These are phyloP conservation scores for Morella rubra DNA, from an alignment of 306 rosid genomes.

Conservation along the genomic window DNA sequence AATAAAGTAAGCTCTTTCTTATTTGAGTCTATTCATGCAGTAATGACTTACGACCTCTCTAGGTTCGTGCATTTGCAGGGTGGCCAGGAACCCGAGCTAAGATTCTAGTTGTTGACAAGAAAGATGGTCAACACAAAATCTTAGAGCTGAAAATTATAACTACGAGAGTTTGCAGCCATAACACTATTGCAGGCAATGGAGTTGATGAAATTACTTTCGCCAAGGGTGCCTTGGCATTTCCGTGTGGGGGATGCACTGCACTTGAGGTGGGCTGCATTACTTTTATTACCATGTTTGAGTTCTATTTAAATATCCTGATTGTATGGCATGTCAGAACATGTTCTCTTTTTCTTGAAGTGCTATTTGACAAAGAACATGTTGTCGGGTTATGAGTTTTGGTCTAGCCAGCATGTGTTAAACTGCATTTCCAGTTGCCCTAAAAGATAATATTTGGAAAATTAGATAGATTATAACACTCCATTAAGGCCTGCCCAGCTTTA, in stretches of 20 bases:
- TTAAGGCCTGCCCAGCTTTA: too few relatives aligned
- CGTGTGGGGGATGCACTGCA: conserved; percentile 57
- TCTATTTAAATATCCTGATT: background rate
- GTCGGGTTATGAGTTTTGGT: background rate
- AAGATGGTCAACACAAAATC: conserved; percentile 45
- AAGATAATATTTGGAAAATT: background rate
- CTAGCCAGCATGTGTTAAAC: background rate
- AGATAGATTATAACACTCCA: background rate
- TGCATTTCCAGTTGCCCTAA: background rate
- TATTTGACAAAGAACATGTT: background rate
- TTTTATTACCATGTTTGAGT: conserved; percentile 17
- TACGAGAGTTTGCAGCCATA: conserved; percentile 52
- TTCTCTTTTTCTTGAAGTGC: background rate
- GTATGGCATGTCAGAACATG: background rate
- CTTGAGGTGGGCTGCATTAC: conserved; percentile 64
- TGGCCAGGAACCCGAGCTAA: conserved; percentile 95
- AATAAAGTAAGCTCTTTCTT: conserved; percentile 61
- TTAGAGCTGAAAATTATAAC: conserved; percentile 76
- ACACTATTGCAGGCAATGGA: conserved; percentile 38
- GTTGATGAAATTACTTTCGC: conserved; percentile 49
- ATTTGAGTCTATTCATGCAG: conserved; percentile 30
- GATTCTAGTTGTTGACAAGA: conserved; percentile 46
- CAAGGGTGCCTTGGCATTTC: conserved; percentile 65
- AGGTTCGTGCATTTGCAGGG: conserved; percentile 99
- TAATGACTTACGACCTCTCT: conserved; percentile 51